These are phyloP conservation scores for Mycocentrospora acerina DNA, from an alignment of 2,329 filamentous ascomycete species.

Conservation along the genomic window DNA sequence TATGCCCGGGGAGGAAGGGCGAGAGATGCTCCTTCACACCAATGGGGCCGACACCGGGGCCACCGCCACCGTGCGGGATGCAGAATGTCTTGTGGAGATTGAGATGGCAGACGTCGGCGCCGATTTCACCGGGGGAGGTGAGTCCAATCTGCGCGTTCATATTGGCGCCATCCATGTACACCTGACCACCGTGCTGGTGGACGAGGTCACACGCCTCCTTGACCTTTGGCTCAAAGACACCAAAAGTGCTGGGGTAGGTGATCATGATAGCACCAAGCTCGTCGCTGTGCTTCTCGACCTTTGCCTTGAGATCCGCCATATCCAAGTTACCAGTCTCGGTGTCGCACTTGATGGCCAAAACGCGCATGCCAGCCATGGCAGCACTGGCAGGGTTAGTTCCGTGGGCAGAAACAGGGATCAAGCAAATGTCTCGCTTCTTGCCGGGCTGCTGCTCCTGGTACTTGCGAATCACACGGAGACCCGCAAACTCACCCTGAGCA, in stretches of 20 bases:
- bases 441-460: slow-evolving; percentile 70
- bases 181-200: slow-evolving; percentile 84
- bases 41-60: slow-evolving; percentile 90
- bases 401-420: slow-evolving; percentile 93
- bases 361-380: slow-evolving; percentile 93
- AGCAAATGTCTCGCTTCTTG: slow-evolving; percentile 81
- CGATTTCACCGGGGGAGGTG: slow-evolving; percentile 91
- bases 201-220: slow-evolving; percentile 84
- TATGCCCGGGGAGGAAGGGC: slow-evolving; percentile 74
- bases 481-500: slow-evolving; percentile 92
- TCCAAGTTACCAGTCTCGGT: slow-evolving; percentile 85
- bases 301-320: slow-evolving; percentile 78
- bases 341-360: slow-evolving; percentile 90
- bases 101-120: slow-evolving; percentile 93
- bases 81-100: slow-evolving; percentile 99
- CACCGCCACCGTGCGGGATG: slow-evolving; percentile 93
- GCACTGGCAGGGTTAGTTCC: slow-evolving; percentile 95
- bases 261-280: slow-evolving; percentile 93
- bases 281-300: slow-evolving; percentile 84
- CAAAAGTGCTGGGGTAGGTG: slow-evolving; percentile 93
- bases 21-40: slow-evolving; percentile 82
- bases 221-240: slow-evolving; percentile 88
- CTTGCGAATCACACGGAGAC: slow-evolving; percentile 82
- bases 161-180: slow-evolving; percentile 99
- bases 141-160: slow-evolving; percentile 98